These are phyloP conservation scores for Penicillium angulare DNA, from an alignment of 495 filamentous ascomycete genomes.

Conservation along the genomic window DNA sequence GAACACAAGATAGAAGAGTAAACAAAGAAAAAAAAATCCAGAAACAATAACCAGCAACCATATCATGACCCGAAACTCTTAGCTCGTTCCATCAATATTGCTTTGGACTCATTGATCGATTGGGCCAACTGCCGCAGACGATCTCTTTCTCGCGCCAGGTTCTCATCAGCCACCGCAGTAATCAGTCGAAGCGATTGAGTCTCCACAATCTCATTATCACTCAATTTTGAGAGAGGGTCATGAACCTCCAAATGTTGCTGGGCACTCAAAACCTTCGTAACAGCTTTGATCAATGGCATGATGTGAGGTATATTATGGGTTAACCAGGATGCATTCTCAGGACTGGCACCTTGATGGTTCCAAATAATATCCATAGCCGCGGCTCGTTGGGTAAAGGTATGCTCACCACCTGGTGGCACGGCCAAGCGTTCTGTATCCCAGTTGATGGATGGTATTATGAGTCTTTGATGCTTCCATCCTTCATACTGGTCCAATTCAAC, in stretches of 20 bases:
- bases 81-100: constrained; percentile 13
- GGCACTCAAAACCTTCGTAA: constrained; percentile 18
- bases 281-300: constrained; percentile 26
- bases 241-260: constrained; percentile 11
- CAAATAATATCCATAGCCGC: constrained; percentile 32
- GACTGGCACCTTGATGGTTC: constrained; percentile 18
- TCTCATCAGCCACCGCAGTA: constrained; percentile 17
- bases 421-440: constrained; percentile 18
- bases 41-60: neutral
- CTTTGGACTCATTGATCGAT: constrained; percentile 15
- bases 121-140: constrained; percentile 12
- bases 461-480: constrained; percentile 16
- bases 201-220: constrained; percentile 22
- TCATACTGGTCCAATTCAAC: constrained; percentile 20
- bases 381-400: constrained; percentile 23
- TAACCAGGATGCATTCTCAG: constrained; percentile 31
- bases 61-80: constrained; percentile 12
- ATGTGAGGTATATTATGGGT: constrained; percentile 10
- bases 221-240: constrained; percentile 9
- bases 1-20: no score
- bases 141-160: constrained; percentile 21
- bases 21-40: constrained; percentile 1
- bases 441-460: constrained; percentile 16
- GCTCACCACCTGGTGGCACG: constrained; percentile 14
- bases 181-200: constrained; percentile 20